These are phyloP conservation scores for Rhizopogon vesiculosus DNA, from an alignment of 768 basidiomycete species.

Conservation along the genomic window DNA sequence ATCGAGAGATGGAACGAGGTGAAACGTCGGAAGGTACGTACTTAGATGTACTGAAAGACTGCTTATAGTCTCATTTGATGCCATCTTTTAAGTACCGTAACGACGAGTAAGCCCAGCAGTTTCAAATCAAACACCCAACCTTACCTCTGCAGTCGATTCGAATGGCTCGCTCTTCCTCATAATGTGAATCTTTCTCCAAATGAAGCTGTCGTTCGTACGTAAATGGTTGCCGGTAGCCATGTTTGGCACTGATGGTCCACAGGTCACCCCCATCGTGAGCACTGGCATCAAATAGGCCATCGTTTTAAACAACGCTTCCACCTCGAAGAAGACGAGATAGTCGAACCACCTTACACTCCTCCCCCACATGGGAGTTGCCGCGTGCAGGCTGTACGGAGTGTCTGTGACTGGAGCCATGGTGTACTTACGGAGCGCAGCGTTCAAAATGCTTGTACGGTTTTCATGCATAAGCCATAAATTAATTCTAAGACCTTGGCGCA, in stretches of 20 bases:
- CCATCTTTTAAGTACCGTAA: slow-evolving; percentile 23
- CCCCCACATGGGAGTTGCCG: slow-evolving; percentile 49
- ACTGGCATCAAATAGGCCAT: slow-evolving; percentile 53
- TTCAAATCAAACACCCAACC: slow-evolving; percentile 1
- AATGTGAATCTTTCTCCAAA: slow-evolving; percentile 54
- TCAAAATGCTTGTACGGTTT: slow-evolving; percentile 81
- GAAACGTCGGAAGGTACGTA: slow-evolving; percentile 69
- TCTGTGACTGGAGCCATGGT: slow-evolving; percentile 93
- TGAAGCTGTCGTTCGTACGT: slow-evolving; percentile 60
- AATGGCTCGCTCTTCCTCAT: slow-evolving; percentile 81
- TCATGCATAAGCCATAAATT: background rate
- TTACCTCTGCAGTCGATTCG: slow-evolving; percentile 36
- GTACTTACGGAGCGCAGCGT: slow-evolving; percentile 88
- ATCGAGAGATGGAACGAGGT: slow-evolving; percentile 89
- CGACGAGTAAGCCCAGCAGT: slow-evolving; percentile 37
- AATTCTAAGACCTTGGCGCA: slow-evolving; percentile 17
- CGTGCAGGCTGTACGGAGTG: slow-evolving; percentile 82
- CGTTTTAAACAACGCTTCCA: slow-evolving; percentile 67
- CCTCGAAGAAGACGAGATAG: slow-evolving; percentile 34
- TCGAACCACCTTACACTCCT: slow-evolving; percentile 35
- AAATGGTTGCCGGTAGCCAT: background rate
- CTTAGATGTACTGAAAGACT: background rate
- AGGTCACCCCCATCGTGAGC: slow-evolving; percentile 66
- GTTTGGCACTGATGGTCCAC: background rate
- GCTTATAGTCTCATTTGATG: background rate